These are phyloP conservation scores for Amanita inopinata DNA, from an alignment of 768 basidiomycete genomes.

Conservation along the genomic window DNA sequence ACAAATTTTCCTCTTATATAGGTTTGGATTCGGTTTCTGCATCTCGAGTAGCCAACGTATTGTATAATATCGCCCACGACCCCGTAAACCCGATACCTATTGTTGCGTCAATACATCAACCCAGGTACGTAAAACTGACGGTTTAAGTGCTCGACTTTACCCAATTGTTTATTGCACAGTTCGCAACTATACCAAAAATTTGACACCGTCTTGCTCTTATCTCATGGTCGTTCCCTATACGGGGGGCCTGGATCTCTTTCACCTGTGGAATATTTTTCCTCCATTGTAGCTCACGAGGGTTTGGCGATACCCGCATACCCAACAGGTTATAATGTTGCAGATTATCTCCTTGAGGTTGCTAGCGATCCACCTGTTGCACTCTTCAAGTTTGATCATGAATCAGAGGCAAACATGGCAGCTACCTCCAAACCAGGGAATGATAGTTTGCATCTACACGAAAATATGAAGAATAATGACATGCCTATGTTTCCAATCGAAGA, in stretches of 20 bases:
- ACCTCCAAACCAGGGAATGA: not conserved
- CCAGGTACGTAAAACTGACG: conserved; percentile 37
- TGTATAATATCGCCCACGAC: conserved; percentile 68
- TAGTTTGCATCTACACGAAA: not conserved
- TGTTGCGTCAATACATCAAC: conserved; percentile 84
- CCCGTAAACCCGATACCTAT: conserved; percentile 63
- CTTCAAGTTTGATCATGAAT: conserved; percentile 22
- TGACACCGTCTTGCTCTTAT: conserved; percentile 69
- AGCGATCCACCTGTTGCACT: conserved; percentile 47
- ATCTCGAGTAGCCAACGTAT: conserved; percentile 64
- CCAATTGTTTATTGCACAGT: conserved; percentile 22
- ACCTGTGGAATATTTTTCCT: conserved; percentile 60
- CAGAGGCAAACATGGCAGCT: conserved; percentile 4
- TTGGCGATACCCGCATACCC: conserved; percentile 41
- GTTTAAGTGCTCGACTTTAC: conserved; percentile 1
- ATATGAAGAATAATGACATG: conserved; percentile 10
- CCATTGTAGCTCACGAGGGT: conserved; percentile 22
- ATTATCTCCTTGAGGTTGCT: conserved; percentile 86
- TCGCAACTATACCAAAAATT: conserved; percentile 83
- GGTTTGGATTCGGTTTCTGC: conserved; percentile 88
- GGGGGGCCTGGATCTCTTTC: conserved; percentile 65
- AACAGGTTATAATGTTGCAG: conserved; percentile 85
- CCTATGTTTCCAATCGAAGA: not conserved
- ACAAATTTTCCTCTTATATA: conserved; percentile 13
- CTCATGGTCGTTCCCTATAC: conserved; percentile 72